Base-by-base conservation (phyloP, 257 asterid genomes). In the Nicotiana undulata region DNA sequence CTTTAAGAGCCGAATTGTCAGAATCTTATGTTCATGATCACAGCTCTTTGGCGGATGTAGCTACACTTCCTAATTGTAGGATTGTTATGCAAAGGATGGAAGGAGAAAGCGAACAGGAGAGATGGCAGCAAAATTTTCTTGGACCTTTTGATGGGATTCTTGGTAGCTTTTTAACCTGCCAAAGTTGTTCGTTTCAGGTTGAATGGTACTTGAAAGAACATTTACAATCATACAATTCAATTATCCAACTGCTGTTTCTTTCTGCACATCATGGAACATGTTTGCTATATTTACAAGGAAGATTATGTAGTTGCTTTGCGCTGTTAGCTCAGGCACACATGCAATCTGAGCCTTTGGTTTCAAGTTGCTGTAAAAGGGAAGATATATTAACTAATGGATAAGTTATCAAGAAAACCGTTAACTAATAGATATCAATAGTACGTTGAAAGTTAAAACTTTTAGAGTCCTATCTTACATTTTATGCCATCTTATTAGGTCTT, bases 131-230 rank as follows among this genome's bases (percentile, higher is more conserved):
- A 44, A 79, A 75, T 86, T 94, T 89, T 74, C 93, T 93, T 63
- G 97, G 94, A 85, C 98, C 99, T 61, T 93, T 95, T 67, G 90
- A 95, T 89, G 98, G 99, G 83, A 79, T 94, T 77, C 88, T 93
- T 55, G 86, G 95, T 88, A 95, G 98, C 91, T 68, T 79, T 84
- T 88, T 95, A 84, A 79, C 86, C 75, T 95, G 99, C 87, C 92
- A 90, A 85, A 93, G 92, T 85, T 95, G 99, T 84, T 90, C 93
- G 80, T 88, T 89, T 91, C 99, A 93, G 99, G 99, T 95, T 87
- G 93, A 93, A 87, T 87, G 92, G 92, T 86, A 89, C 95, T 87
- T 86, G 85, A 86, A 76, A 87, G 86, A 85, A 78, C 82, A 60
- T 87, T 32, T 66, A 56, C 22, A 13, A 10, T 82, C 44, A 37